Percentiles rank a stretch among this genome's conserved stretches.
These are phyloP conservation scores for Wickerhamiella pararugosa DNA, from an alignment of 1,139 yeast genomes.

Conservation along the genomic window DNA sequence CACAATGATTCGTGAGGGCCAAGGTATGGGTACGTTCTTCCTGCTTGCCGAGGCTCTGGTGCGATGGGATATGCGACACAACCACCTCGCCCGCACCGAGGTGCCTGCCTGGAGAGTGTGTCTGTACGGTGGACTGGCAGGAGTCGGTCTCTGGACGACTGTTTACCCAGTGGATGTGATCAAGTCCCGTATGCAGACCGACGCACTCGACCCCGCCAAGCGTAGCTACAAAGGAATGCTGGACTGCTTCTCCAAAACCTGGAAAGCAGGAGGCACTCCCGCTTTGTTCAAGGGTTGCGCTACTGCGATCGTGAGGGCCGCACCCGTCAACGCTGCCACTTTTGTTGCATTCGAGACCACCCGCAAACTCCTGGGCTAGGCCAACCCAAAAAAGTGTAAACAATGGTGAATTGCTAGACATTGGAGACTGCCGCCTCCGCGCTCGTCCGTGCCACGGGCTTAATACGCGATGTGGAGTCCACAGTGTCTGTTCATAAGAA, in stretches of 20 bases:
- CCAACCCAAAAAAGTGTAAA: too few relatives aligned
- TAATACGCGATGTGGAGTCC: too few relatives aligned
- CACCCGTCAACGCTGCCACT: constrained; percentile 94
- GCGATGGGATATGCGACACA: constrained; percentile 38
- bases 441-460: too few relatives aligned
- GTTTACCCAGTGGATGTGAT: constrained; percentile 76
- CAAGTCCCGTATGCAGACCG: constrained; percentile 79
- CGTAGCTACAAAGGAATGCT: constrained; percentile 34
- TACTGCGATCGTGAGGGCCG: constrained; percentile 87
- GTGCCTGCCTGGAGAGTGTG: constrained; percentile 81
- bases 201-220: constrained; percentile 38
- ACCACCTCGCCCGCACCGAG: constrained; percentile 39
- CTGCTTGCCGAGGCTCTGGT: constrained; percentile 78
- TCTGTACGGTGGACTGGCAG: constrained; percentile 69
- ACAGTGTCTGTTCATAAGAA: too few relatives aligned
- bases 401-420: not conserved
- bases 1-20: constrained; percentile 66
- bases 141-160: constrained; percentile 70
- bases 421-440: too few relatives aligned
- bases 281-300: constrained; percentile 81
- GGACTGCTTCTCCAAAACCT: constrained; percentile 42
- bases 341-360: constrained; percentile 76
- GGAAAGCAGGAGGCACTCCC: constrained; percentile 40
- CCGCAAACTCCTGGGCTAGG: constrained; percentile 7
- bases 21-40: constrained; percentile 82